A percentile compares a stretch with the other conserved stretches of the same genome.
Evolutionary conservation across 495 filamentous ascomycete species (phyloP).

Genomic region (Penicillium cosmopolitanum): DNA sequence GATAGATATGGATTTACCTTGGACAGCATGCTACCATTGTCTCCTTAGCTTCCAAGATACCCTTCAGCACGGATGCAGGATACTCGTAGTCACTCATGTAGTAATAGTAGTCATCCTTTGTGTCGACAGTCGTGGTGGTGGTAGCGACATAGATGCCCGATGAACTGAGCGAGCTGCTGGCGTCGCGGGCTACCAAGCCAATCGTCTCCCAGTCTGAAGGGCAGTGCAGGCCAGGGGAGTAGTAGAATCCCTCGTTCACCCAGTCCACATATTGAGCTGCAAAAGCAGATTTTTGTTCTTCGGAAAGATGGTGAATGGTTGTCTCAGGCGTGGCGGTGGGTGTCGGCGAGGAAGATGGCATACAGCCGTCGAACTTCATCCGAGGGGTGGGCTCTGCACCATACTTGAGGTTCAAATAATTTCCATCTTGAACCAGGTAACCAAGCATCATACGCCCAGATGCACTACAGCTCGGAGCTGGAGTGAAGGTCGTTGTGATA

Average conservation of each 20-base stretch:
- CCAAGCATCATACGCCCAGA: background rate
- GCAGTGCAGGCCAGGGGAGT: slow-evolving; percentile 19
- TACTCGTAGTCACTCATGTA: background rate
- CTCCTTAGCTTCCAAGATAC: background rate
- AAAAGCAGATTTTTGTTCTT: background rate
- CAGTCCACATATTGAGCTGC: background rate
- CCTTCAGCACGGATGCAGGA: background rate
- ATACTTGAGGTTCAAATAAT: background rate
- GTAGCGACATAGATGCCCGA: slow-evolving; percentile 10
- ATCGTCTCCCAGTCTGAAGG: slow-evolving; percentile 16
- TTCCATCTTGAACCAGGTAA: background rate
- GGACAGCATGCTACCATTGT: background rate
- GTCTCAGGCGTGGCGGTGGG: background rate
- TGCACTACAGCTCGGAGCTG: slow-evolving; percentile 12
- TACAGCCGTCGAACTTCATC: no score
- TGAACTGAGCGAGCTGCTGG: background rate
- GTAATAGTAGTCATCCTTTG: background rate
- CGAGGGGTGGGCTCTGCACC: background rate
- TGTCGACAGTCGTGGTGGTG: background rate
- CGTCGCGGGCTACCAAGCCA: slow-evolving; percentile 14
- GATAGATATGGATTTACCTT: background rate
- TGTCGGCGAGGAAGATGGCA: background rate
- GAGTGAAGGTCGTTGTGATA: slow-evolving; percentile 16
- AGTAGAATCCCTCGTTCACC: background rate
- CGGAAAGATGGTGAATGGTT: background rate